Conservation (phyloP, 371 early-diverging fungal species). For the Mucor mucedo region DNA sequence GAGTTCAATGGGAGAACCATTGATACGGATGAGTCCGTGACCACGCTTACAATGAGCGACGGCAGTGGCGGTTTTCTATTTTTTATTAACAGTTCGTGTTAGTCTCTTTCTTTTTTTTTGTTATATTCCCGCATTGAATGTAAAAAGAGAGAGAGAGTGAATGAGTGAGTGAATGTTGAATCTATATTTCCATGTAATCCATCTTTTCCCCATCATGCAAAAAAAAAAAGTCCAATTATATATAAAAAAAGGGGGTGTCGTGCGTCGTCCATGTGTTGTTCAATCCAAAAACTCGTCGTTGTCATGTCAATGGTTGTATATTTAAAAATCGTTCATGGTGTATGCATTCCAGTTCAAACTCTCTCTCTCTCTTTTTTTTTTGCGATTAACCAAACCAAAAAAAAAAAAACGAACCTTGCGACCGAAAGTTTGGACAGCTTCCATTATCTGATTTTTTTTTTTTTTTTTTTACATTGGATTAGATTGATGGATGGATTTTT, state of each 20-base stretch:
- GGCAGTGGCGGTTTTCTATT: constrained; percentile 99
- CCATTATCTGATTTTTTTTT: constrained; percentile 36
- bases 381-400: neutral
- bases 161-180: no score
- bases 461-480: neutral
- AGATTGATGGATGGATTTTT: constrained; percentile 13
- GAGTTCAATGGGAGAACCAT: constrained; percentile 97
- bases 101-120: neutral
- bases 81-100: neutral
- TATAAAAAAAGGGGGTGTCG: no score
- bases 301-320: no score
- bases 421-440: constrained; percentile 64
- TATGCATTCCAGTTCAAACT: no score
- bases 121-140: no score
- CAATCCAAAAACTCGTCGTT: no score
- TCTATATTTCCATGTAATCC: no score
- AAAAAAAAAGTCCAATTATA: no score
- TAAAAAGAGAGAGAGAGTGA: no score
- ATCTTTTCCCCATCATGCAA: no score
- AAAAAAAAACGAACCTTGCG: constrained; percentile 50
- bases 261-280: no score
- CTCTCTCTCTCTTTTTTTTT: neutral
- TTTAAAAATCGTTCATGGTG: no score
- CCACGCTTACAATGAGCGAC: constrained; percentile 99
- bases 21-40: constrained; percentile 90